Evolutionary conservation across 2,329 filamentous ascomycete genomes (phyloP), one percentile per base, ranked within the genome.

Genomic region (Scedosporium dehoogii): DNA sequence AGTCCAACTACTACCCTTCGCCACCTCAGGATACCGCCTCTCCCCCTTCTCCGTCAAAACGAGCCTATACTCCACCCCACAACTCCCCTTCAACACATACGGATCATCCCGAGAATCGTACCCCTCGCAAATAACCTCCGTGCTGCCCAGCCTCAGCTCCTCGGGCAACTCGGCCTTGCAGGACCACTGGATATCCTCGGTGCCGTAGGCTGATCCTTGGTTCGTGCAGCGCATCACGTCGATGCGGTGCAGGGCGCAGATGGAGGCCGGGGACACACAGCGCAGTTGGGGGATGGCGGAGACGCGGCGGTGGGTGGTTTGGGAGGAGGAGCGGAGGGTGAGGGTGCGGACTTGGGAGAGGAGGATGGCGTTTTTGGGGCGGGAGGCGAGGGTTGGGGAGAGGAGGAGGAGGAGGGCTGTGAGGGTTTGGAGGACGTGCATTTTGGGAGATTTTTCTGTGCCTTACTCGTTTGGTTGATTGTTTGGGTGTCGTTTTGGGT

Each of bases 111-210:
- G 75, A 14, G 78, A 80, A 63, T 83, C 78, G 75, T 96, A 97
- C 10, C 94, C 93, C 71, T 99, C 93, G 74, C 94, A 99, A 10
- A 92, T 79, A 62, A 97, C 93, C 65, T 97, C 92, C 10, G 93
- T 97, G 65, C 84, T 82, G 63, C 91, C 92, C 29, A 97, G 84
- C 74, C 83, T 83, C 65, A 88, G 79, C 69, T 86, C 82, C 23
- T 79, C 76, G 0, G 86, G 85, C 16, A 88, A 73, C 1, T 76
- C 73, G 0, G 85, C 84, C 4, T 85, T 85, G 75, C 93, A 99
- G 29, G 90, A 90, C 93, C 93, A 99, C 75, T 96, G 88, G 44
- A 97, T 82, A 71, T 96, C 89, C 74, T 94, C 86, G 53, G 78
- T 73, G 65, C 85, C 85, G 78, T 97, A 97, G 64, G 88, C 88